These are phyloP conservation scores for Phylloporus gajari DNA, from an alignment of 1,284 basidiomycete genomes.

Conservation along the genomic window DNA sequence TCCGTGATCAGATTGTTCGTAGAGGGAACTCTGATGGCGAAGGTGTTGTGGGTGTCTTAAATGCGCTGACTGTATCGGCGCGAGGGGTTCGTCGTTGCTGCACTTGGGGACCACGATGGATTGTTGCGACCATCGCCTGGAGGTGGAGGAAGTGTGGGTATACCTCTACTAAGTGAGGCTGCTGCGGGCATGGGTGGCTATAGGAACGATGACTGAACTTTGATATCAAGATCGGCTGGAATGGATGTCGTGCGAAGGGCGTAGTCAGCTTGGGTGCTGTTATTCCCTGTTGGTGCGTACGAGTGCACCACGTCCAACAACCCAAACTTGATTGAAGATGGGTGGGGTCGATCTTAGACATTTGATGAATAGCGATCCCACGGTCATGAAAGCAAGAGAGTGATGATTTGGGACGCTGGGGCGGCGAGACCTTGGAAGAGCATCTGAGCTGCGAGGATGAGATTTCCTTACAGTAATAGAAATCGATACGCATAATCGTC, in stretches of 20 bases:
- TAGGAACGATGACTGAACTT: slow-evolving; percentile 30
- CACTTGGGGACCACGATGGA: slow-evolving; percentile 38
- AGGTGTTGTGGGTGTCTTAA: slow-evolving; percentile 42
- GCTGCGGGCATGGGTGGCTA: slow-evolving; percentile 38
- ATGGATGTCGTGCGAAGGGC: slow-evolving; percentile 48
- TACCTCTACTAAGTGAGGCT: not conserved
- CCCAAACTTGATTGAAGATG: slow-evolving; percentile 82
- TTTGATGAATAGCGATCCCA: slow-evolving; percentile 96
- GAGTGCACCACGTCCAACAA: slow-evolving; percentile 76
- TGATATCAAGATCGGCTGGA: slow-evolving; percentile 36
- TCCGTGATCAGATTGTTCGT: slow-evolving; percentile 27
- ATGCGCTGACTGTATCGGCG: slow-evolving; percentile 41
- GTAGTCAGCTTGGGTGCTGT: slow-evolving; percentile 61
- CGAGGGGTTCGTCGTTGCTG: slow-evolving; percentile 43
- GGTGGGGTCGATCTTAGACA: slow-evolving; percentile 91
- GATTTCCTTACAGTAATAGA: slow-evolving; percentile 19
- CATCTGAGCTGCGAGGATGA: slow-evolving; percentile 56
- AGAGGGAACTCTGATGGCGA: slow-evolving; percentile 39
- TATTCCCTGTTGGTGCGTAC: slow-evolving; percentile 63
- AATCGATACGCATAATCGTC: slow-evolving; percentile 66
- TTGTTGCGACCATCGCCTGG: slow-evolving; percentile 30
- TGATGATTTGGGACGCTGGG: slow-evolving; percentile 80
- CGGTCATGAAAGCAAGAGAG: slow-evolving; percentile 91
- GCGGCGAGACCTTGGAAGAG: slow-evolving; percentile 93
- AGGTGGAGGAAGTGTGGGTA: slow-evolving; percentile 32